phyloP scores from a whole-genome alignment of 441 rosid genomes.

The Erysimum cheiri region DNA sequence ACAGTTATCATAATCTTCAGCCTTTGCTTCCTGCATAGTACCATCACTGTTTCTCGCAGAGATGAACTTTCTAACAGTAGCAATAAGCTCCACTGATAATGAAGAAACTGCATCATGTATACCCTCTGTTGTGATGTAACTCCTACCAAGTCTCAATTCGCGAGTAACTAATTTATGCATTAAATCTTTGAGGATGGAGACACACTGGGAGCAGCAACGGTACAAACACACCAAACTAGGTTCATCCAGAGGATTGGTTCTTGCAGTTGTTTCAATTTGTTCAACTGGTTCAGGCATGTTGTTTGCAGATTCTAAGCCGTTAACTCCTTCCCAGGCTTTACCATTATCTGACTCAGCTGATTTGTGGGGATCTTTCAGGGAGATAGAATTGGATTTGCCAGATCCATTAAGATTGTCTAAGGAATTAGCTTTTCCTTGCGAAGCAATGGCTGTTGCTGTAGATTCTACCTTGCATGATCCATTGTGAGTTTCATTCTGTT shows the following conservation, averaged over 20 bases:
- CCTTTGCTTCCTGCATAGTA: constrained; percentile 39
- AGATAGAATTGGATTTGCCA: constrained; percentile 30
- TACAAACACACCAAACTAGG: constrained; percentile 61
- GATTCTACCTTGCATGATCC: constrained; percentile 34
- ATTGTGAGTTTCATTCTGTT: constrained; percentile 27
- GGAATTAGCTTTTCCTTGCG: constrained; percentile 41
- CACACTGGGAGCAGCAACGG: constrained; percentile 73
- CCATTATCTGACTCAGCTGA: constrained; percentile 39
- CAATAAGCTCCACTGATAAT: constrained; percentile 70
- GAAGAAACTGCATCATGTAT: constrained; percentile 77
- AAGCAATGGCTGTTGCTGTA: constrained; percentile 12
- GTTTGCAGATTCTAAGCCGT: constrained; percentile 40
- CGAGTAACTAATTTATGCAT: constrained; percentile 60
- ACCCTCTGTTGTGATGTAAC: constrained; percentile 58
- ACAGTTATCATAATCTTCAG: constrained; percentile 40
- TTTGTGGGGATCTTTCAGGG: constrained; percentile 44
- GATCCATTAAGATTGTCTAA: constrained; percentile 45
- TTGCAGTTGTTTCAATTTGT: constrained; percentile 40
- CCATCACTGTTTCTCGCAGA: constrained; percentile 41
- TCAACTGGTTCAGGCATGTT: constrained; percentile 33
- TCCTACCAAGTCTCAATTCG: constrained; percentile 52
- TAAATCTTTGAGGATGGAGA: constrained; percentile 53
- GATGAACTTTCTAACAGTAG: constrained; percentile 60
- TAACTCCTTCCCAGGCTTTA: constrained; percentile 39
- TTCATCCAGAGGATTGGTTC: constrained; percentile 42